Conservation (phyloP, 169 alveolate genomes). For the Eimeria nieschulzi region DNA sequence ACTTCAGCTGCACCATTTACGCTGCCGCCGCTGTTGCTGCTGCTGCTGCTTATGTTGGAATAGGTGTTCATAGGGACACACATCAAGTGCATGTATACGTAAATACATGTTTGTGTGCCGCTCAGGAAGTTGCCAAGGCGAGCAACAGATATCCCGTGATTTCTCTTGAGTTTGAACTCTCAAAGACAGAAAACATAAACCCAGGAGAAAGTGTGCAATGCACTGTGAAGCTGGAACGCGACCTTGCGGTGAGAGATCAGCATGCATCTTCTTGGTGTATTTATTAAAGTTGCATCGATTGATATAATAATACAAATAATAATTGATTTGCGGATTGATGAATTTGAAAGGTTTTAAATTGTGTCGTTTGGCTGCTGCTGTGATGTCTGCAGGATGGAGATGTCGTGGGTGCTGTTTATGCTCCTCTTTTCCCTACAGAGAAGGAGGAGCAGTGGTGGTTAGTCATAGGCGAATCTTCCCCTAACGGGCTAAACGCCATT, state of each 20-base stretch:
- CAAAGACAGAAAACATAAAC: slow-evolving; percentile 64
- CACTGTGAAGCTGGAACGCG: slow-evolving; percentile 79
- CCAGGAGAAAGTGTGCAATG: slow-evolving; percentile 67
- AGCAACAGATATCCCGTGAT: slow-evolving; percentile 92
- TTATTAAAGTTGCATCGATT: slow-evolving; percentile 55
- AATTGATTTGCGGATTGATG: neutral
- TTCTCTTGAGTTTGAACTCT: slow-evolving; percentile 77
- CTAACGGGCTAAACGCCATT: slow-evolving; percentile 90
- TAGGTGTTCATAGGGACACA: neutral
- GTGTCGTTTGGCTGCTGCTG: neutral
- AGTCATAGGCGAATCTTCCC: slow-evolving; percentile 92
- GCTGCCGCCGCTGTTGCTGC: neutral
- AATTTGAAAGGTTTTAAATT: too few species aligned
- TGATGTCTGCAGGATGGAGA: slow-evolving; percentile 82
- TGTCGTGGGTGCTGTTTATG: slow-evolving; percentile 88
- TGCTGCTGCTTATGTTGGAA: neutral
- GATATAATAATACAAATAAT: neutral
- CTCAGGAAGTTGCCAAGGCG: slow-evolving; percentile 86
- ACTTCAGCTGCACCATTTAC: neutral
- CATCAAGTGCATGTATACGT: neutral
- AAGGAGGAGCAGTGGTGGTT: slow-evolving; percentile 99
- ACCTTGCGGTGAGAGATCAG: slow-evolving; percentile 63
- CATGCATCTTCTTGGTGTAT: slow-evolving; percentile 70
- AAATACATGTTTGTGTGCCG: neutral
- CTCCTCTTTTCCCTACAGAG: slow-evolving; percentile 95